Percentiles rank a stretch among this genome's conserved stretches.
Conservation (phyloP, 106 monocot species). For the Iris macrosiphon region DNA sequence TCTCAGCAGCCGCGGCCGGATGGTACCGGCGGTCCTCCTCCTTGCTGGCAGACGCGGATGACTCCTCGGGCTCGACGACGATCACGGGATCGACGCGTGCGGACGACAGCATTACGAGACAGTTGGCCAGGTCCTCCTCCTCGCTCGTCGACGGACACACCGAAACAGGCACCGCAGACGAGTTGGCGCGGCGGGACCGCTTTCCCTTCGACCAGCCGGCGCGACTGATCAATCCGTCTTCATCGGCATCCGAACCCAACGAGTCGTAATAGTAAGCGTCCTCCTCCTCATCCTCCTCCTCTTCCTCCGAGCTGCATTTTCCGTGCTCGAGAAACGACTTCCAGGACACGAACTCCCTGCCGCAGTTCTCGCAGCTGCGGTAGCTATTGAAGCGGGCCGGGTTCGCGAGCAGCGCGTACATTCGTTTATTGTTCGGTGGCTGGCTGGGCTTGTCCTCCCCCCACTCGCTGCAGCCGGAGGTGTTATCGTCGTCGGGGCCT, state of each 20-base stretch:
- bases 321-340: conserved; percentile 66
- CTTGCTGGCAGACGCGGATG: conserved; percentile 46
- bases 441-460: neutral
- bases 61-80: conserved; percentile 41
- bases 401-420: conserved; percentile 67
- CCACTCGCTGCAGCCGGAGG: conserved; percentile 4
- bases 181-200: conserved; percentile 30
- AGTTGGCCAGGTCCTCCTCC: conserved; percentile 77
- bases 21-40: conserved; percentile 20
- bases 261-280: conserved; percentile 5
- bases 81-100: conserved; percentile 24
- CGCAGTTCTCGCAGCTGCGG: conserved; percentile 56
- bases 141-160: conserved; percentile 26
- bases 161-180: neutral
- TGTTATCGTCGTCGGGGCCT: conserved; percentile 6
- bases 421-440: conserved; percentile 8
- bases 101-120: conserved; percentile 60
- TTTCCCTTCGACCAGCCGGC: conserved; percentile 57
- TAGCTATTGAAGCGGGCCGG: conserved; percentile 27
- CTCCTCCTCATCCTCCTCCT: conserved; percentile 4
- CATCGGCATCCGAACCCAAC: conserved; percentile 12
- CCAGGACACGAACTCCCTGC: conserved; percentile 66
- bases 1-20: neutral
- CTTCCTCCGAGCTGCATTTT: conserved; percentile 27
- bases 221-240: neutral